Evolutionary conservation across 2,329 filamentous ascomycete species (phyloP), one percentile per base, ranked within the genome.

Genomic region (Aschersonia sp.): DNA sequence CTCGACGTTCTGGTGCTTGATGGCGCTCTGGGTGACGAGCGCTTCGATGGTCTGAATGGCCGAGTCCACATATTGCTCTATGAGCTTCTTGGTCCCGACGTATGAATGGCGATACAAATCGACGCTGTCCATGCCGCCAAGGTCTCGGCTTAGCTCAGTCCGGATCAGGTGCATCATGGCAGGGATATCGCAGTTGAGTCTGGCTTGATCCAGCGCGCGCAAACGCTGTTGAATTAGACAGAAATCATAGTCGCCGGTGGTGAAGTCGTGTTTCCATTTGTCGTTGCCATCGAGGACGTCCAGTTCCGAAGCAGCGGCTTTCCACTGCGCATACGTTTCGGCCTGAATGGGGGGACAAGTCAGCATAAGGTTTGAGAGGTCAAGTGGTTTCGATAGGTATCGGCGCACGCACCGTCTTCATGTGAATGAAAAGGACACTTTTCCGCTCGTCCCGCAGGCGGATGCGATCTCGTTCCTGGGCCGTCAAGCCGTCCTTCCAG

Each of bases 101-200:
- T 92, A 82, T 0, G 85, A 85, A 60, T 92, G 85, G 48, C 82
- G 82, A 66, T 96, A 96, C 2, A 96, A 72, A 47, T 81, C 76
- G 42, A 84, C 74, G 58, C 89, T 85, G 51, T 85, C 87, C 84
- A 96, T 94, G 46, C 84, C 85, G 5, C 87, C 89, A 7, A 95
- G 69, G 56, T 89, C 82, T 43, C 89, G 81, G 40, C 83, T 87
- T 45, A 96, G 66, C 2, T 85, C 75, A 1, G 88, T 94, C 31
- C 89, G 80, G 40, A 95, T 73, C 40, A 92, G 72, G 58, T 88
- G 82, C 58, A 92, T 73, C 83, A 95, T 92, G 48, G 74, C 73
- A 51, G 74, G 75, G 48, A 88, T 74, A 62, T 96, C 86, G 54
- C 80, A 79, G 53, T 74, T 81, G 9, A 73, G 70, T 4, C 85